Evolutionary conservation across 169 alveolate genomes (phyloP).

Genomic region (Amoebophrya sp.): DNA sequence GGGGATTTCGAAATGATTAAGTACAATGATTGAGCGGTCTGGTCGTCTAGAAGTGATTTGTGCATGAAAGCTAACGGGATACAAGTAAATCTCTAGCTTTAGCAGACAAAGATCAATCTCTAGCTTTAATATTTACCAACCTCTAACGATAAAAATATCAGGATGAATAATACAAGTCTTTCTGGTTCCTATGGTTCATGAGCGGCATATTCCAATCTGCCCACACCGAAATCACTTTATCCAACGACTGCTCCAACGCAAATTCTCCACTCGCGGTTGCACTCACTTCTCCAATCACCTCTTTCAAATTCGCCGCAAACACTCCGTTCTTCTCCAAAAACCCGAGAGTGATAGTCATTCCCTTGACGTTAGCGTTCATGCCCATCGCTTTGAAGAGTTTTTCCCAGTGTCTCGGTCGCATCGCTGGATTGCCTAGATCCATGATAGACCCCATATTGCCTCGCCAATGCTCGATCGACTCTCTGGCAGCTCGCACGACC

Average conservation of each 20-base stretch:
- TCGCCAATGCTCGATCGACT: constrained; percentile 24
- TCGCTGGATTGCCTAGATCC: constrained; percentile 64
- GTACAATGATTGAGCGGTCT: not conserved
- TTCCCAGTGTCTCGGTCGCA: constrained; percentile 76
- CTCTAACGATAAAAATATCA: not conserved
- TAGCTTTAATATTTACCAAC: too few species aligned
- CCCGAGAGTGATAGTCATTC: not conserved
- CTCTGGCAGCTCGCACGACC: not conserved
- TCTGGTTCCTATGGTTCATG: constrained; percentile 70
- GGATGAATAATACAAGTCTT: constrained; percentile 66
- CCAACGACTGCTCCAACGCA: constrained; percentile 66
- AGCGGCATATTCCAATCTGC: constrained; percentile 61
- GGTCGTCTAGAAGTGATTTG: not conserved
- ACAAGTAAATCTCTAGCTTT: too few species aligned
- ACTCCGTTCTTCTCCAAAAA: constrained; percentile 50
- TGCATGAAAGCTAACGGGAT: not conserved
- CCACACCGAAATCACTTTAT: constrained; percentile 74
- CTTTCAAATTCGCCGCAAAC: constrained; percentile 63
- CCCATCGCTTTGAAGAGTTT: constrained; percentile 64
- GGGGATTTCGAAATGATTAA: not conserved
- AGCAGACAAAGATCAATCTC: too few species aligned
- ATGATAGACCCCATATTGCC: constrained; percentile 52
- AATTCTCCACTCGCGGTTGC: constrained; percentile 80
- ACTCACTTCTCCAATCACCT: constrained; percentile 70
- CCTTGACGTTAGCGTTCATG: constrained; percentile 43